Conservation (phyloP, 2,329 filamentous ascomycete genomes). For the Neofusicoccum sp. region DNA sequence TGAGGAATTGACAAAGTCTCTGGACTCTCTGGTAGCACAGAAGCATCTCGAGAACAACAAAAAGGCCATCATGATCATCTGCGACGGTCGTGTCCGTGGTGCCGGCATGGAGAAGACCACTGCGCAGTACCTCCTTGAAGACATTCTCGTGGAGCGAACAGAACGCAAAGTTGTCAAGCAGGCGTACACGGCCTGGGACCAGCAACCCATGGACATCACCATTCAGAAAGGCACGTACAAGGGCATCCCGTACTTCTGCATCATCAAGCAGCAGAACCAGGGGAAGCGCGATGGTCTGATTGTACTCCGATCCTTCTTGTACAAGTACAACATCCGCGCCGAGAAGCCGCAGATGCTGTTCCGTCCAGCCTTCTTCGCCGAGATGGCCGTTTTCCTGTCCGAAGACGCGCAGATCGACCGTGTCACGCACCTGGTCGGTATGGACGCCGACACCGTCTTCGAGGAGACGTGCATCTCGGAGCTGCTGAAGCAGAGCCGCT, state of each 20-base stretch:
- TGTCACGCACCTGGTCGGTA: constrained; percentile 24
- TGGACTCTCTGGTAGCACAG: constrained; percentile 52
- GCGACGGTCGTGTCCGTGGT: constrained; percentile 52
- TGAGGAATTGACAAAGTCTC: constrained; percentile 48
- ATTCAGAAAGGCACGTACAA: constrained; percentile 50
- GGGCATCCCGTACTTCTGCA: constrained; percentile 51
- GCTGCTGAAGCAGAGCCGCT: constrained; percentile 45
- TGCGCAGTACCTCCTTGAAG: constrained; percentile 51
- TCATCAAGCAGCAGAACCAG: constrained; percentile 54
- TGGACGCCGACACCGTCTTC: constrained; percentile 49
- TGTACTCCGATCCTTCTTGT: constrained; percentile 53
- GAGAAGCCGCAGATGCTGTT: constrained; percentile 29
- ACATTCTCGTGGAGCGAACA: constrained; percentile 47
- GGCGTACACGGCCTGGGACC: constrained; percentile 49
- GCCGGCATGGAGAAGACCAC: constrained; percentile 54
- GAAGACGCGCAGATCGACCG: constrained; percentile 22
- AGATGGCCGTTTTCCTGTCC: constrained; percentile 22
- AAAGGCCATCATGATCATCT: constrained; percentile 51
- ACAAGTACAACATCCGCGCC: constrained; percentile 51
- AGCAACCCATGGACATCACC: constrained; percentile 33
- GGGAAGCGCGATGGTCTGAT: constrained; percentile 56
- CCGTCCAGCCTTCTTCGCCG: constrained; percentile 22
- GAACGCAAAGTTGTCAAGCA: constrained; percentile 25
- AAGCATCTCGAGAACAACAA: constrained; percentile 47
- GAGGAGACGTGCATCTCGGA: constrained; percentile 49